Conservation (phyloP, 73 alveolate genomes). For the Symbiodinium natans region DNA sequence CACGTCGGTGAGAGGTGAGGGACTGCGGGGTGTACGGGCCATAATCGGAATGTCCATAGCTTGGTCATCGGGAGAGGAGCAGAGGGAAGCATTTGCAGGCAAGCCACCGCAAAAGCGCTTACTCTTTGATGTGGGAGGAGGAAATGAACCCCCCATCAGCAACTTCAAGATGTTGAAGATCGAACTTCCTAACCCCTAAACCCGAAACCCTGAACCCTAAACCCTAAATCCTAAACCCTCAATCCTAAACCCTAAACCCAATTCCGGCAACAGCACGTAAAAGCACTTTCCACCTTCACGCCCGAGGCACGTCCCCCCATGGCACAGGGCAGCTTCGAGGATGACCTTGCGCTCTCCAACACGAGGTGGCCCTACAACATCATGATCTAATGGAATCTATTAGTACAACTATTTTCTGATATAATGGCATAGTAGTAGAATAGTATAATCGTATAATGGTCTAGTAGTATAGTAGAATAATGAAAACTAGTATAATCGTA, state of each 20-base stretch:
- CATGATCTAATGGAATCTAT: neutral
- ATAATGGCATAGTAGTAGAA: too few relatives aligned
- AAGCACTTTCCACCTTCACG: neutral
- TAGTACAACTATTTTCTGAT: too few relatives aligned
- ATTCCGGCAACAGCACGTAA: neutral
- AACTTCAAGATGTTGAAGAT: neutral
- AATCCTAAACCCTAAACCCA: too few relatives aligned
- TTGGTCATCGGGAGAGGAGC: neutral
- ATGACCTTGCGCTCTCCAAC: neutral
- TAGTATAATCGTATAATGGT: too few relatives aligned
- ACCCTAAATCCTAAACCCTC: too few relatives aligned
- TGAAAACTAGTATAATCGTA: neutral
- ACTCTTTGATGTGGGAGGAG: neutral
- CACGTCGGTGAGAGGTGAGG: neutral
- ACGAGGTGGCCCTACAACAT: neutral
- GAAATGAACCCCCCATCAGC: neutral
- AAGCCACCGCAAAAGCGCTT: neutral
- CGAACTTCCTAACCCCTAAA: neutral
- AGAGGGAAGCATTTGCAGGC: neutral
- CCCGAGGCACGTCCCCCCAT: neutral
- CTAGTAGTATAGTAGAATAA: neutral
- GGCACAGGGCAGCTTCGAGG: neutral
- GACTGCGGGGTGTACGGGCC: neutral
- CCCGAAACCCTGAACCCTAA: too few relatives aligned
- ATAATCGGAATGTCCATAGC: neutral